Conservation (phyloP, 192 early-diverging fungal species). For the Entomortierella parvispora region DNA sequence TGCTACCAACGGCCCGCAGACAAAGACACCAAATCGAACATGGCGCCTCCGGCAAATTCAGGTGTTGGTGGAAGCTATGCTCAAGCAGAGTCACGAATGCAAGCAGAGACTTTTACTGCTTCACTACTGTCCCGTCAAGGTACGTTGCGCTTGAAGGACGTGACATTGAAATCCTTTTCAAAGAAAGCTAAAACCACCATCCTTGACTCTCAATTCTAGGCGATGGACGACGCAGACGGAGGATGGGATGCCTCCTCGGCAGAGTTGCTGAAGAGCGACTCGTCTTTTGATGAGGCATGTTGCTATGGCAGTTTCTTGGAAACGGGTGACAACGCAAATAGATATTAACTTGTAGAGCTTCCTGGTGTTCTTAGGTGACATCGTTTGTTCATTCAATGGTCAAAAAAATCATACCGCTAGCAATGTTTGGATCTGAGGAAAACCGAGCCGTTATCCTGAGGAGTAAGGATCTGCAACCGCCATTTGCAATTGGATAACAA, state of each 20-base stretch:
- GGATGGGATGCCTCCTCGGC: constrained; percentile 3
- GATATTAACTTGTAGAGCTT: not conserved
- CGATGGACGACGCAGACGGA: constrained; percentile 8
- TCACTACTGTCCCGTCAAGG: constrained; percentile 57
- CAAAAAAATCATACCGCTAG: constrained; percentile 67
- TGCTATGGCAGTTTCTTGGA: no score
- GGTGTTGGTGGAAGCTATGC: constrained; percentile 52
- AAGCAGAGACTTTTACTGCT: constrained; percentile 57
- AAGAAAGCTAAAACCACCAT: not conserved
- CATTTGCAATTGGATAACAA: no score
- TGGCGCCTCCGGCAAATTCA: constrained; percentile 42
- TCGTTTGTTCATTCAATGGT: constrained; percentile 59
- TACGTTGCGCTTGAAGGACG: constrained; percentile 7
- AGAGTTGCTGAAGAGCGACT: constrained; percentile 4
- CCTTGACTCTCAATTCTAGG: not conserved
- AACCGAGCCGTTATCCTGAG: constrained; percentile 65
- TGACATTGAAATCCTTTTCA: not conserved
- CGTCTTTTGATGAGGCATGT: constrained; percentile 15
- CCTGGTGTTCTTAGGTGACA: constrained; percentile 48
- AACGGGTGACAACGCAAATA: no score
- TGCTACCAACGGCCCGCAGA: not conserved
- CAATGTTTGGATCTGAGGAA: constrained; percentile 66
- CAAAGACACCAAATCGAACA: not conserved
- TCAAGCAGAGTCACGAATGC: constrained; percentile 52
- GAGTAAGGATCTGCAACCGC: no score